Conservation (phyloP, 768 basidiomycete genomes). For the Boletus eberwhitei region DNA sequence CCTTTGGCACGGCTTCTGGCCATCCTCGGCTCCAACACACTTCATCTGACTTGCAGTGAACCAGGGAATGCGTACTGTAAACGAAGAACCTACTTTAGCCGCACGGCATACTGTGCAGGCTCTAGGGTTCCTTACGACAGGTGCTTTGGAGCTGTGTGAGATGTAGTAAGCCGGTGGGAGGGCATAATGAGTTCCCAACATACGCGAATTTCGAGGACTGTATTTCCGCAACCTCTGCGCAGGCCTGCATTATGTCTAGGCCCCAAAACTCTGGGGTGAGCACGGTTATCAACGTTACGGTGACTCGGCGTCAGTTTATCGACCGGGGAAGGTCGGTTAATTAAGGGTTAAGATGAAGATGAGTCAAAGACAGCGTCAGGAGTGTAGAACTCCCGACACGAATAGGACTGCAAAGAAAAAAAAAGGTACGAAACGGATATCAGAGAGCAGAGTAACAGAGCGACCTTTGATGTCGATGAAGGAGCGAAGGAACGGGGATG, state of each 20-base stretch:
- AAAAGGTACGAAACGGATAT: slow-evolving; percentile 1
- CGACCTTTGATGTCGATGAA: slow-evolving; percentile 28
- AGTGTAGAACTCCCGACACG: background rate
- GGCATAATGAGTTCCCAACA: slow-evolving; percentile 7
- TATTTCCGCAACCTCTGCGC: slow-evolving; percentile 28
- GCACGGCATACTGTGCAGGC: slow-evolving; percentile 85
- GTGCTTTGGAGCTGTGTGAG: slow-evolving; percentile 36
- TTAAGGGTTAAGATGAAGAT: slow-evolving; percentile 34
- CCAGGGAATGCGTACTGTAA: slow-evolving; percentile 10
- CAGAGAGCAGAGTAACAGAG: slow-evolving; percentile 13
- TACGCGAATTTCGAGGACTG: slow-evolving; percentile 31
- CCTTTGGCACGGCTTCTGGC: slow-evolving; percentile 75
- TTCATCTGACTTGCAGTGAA: slow-evolving; percentile 63
- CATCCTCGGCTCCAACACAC: slow-evolving; percentile 86
- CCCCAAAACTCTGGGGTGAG: slow-evolving; percentile 11
- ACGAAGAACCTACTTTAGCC: slow-evolving; percentile 57
- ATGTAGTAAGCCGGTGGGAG: slow-evolving; percentile 8
- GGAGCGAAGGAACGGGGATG: slow-evolving; percentile 29
- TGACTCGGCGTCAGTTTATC: slow-evolving; percentile 40
- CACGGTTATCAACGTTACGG: slow-evolving; percentile 40
- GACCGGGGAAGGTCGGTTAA: slow-evolving; percentile 40
- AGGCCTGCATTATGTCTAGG: slow-evolving; percentile 27
- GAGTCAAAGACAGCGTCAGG: slow-evolving; percentile 11
- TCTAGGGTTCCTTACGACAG: slow-evolving; percentile 48
- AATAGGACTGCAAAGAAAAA: background rate